Conservation (phyloP, 2,329 filamentous ascomycete genomes). For the Botrytis tulipae region DNA sequence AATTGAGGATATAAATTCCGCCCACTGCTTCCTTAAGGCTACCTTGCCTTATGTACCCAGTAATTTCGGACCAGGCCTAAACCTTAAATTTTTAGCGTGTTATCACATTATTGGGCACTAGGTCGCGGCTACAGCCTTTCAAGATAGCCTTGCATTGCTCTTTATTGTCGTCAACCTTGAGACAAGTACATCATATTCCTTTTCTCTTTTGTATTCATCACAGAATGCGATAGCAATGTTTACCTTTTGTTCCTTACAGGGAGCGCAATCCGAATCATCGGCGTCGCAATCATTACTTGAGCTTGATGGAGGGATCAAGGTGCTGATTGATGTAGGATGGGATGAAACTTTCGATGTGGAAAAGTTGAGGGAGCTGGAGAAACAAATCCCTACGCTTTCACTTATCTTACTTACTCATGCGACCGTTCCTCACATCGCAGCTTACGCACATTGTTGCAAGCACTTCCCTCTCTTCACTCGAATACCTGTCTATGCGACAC, state of each 20-base stretch:
- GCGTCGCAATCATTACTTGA: conserved; percentile 95
- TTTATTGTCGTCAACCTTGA: not conserved
- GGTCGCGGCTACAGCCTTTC: conserved; percentile 20
- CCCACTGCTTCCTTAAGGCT: conserved; percentile 17
- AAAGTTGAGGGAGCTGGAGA: conserved; percentile 84
- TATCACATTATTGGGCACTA: not conserved
- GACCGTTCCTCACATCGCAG: conserved; percentile 85
- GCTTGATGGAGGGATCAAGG: conserved; percentile 93
- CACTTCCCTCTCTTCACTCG: conserved; percentile 88
- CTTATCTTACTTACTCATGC: conserved; percentile 93
- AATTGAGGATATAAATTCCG: conserved; percentile 17
- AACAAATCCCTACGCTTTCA: conserved; percentile 87
- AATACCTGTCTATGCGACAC: conserved; percentile 92
- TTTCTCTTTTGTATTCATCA: not conserved
- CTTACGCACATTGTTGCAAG: conserved; percentile 96
- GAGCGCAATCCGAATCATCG: conserved; percentile 80
- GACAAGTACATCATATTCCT: not conserved
- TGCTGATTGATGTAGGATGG: conserved; percentile 94
- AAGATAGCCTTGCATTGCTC: conserved; percentile 7
- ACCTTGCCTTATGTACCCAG: conserved; percentile 20
- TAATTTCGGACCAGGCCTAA: conserved; percentile 5
- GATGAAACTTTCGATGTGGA: conserved; percentile 83
- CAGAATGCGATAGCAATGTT: conserved; percentile 65
- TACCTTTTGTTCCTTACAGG: conserved; percentile 88
- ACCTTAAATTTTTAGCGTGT: conserved; percentile 19